Evolutionary conservation across 2,329 filamentous ascomycete species (phyloP).

Genomic region (Fusarium nematophilum): DNA sequence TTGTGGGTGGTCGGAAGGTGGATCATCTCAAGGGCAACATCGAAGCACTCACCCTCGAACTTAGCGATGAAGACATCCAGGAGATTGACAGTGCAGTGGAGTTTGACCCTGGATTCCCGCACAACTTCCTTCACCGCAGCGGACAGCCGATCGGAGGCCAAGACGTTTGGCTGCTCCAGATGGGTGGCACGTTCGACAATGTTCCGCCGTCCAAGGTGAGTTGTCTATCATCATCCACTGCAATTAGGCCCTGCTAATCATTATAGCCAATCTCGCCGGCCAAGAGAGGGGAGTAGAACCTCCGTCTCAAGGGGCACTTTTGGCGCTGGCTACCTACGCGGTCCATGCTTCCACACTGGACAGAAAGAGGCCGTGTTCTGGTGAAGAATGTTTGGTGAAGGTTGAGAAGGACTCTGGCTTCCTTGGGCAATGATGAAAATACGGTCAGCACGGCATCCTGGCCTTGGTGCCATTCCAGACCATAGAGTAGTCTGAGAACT

Average conservation of each 20-base stretch:
- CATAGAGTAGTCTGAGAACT: too few species aligned
- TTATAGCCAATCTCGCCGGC: constrained; percentile 54
- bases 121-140: constrained; percentile 64
- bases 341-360: constrained; percentile 21
- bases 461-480: too few species aligned
- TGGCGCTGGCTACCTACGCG: constrained; percentile 48
- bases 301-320: constrained; percentile 45
- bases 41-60: constrained; percentile 69
- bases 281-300: constrained; percentile 56
- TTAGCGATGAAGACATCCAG: constrained; percentile 71
- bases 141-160: constrained; percentile 52
- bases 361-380: constrained; percentile 6
- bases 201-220: constrained; percentile 55
- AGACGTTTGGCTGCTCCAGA: constrained; percentile 57
- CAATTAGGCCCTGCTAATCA: constrained; percentile 3
- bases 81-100: constrained; percentile 71
- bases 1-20: constrained; percentile 76
- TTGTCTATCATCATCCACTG: neutral
- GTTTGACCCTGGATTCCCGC: constrained; percentile 76
- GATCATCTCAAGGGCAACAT: constrained; percentile 78
- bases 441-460: too few species aligned
- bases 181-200: constrained; percentile 64
- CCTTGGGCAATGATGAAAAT: too few species aligned
- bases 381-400: constrained; percentile 14
- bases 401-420: neutral